phyloP scores from a whole-genome alignment of 2,329 filamentous ascomycete genomes.

The Monilinia laxa region DNA sequence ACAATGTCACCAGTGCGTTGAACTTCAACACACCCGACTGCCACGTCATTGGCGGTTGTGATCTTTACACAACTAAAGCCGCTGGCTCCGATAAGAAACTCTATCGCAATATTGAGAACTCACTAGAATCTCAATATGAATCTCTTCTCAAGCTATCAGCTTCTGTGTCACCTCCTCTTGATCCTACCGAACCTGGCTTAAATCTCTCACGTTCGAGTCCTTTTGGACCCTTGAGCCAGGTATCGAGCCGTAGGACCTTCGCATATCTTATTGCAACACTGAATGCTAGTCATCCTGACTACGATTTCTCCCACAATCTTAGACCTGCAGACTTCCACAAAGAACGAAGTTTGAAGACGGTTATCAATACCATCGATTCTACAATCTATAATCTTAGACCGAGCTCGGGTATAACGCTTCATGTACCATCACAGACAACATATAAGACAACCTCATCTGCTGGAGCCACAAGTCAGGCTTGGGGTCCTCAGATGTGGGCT shows the following conservation, averaged over 20 bases:
- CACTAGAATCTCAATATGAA: conserved; percentile 87
- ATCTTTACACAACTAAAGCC: conserved; percentile 96
- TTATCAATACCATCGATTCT: conserved; percentile 85
- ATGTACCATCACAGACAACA: conserved; percentile 43
- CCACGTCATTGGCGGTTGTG: conserved; percentile 88
- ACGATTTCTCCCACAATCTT: conserved; percentile 93
- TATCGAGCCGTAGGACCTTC: conserved; percentile 86
- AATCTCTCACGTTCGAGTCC: conserved; percentile 85
- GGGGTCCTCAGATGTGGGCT: conserved; percentile 90
- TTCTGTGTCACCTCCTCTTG: conserved; percentile 80
- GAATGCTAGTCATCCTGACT: conserved; percentile 93
- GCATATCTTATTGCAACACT: conserved; percentile 95
- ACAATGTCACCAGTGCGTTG: conserved; percentile 85
- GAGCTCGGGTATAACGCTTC: conserved; percentile 46
- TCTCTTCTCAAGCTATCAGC: conserved; percentile 83
- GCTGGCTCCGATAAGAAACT: conserved; percentile 95
- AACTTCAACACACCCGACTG: conserved; percentile 95
- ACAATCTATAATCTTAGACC: conserved; percentile 85
- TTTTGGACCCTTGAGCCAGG: conserved; percentile 86
- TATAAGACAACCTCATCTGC: conserved; percentile 43
- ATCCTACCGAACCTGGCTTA: conserved; percentile 63
- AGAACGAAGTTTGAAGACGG: conserved; percentile 73
- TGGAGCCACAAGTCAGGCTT: conserved; percentile 57
- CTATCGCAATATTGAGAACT: conserved; percentile 91
- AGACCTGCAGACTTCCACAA: conserved; percentile 87